Evolutionary conservation across 352 stramenopile genomes (phyloP).

Genomic region (Phytophthora sojae): DNA sequence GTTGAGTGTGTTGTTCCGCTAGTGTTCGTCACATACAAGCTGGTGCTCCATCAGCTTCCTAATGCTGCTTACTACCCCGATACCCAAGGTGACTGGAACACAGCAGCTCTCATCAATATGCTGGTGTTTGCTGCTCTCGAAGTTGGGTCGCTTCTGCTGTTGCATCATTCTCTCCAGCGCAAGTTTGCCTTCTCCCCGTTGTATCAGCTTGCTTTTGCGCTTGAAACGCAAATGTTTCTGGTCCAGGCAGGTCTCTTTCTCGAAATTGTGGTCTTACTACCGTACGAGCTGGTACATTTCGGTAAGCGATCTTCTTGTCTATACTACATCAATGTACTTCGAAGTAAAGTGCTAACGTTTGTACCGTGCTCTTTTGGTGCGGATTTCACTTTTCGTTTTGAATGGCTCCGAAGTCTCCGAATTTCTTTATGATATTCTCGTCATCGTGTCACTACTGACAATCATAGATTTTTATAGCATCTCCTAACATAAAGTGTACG

Average conservation of each 20-base stretch:
- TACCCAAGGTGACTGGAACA: background rate
- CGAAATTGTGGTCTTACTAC: background rate
- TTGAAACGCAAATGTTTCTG: background rate
- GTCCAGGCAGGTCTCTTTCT: background rate
- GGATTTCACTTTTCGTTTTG: slow-evolving; percentile 8
- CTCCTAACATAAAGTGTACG: too few relatives aligned
- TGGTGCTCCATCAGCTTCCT: background rate
- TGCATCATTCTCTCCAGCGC: background rate
- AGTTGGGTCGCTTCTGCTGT: background rate
- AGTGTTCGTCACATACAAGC: background rate
- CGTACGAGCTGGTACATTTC: background rate
- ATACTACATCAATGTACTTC: background rate
- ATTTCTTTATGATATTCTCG: too few relatives aligned
- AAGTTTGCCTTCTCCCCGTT: background rate
- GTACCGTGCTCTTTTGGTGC: background rate
- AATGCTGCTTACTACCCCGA: background rate
- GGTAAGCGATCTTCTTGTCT: background rate
- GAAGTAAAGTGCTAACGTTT: background rate
- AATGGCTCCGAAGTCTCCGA: background rate
- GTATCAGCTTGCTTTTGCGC: background rate
- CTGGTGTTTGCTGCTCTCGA: background rate
- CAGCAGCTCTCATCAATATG: background rate
- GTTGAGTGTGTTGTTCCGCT: background rate
- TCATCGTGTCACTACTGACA: too few relatives aligned
- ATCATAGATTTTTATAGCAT: too few relatives aligned